A percentile compares a stretch with the other conserved stretches of the same genome.
Conservation (phyloP, 805 yeast species). For the Debaryomyces prosopidis region DNA sequence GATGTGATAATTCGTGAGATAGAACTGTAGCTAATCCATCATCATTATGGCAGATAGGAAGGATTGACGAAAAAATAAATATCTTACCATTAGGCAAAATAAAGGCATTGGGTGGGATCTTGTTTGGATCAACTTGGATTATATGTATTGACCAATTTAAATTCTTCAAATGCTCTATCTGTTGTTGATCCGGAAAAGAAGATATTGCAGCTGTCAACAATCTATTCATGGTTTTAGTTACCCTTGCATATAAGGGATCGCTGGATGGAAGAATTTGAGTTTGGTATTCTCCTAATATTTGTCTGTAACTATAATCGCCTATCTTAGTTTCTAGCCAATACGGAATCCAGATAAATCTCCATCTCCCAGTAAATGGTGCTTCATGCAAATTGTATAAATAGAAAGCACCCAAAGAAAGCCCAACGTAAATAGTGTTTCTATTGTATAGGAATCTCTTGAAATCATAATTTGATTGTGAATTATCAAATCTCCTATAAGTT, state of each 20-base stretch:
- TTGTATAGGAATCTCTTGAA: conserved; percentile 18
- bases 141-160: conserved; percentile 81
- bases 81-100: conserved; percentile 96
- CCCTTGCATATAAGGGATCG: conserved; percentile 60
- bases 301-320: conserved; percentile 65
- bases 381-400: conserved; percentile 54
- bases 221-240: conserved; percentile 61
- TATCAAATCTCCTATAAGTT: conserved; percentile 38
- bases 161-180: conserved; percentile 36
- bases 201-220: conserved; percentile 60
- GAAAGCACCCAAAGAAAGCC: conserved; percentile 21
- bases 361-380: conserved; percentile 80
- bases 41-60: conserved; percentile 76
- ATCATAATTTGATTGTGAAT: conserved; percentile 9
- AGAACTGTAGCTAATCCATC: conserved; percentile 95
- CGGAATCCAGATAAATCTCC: conserved; percentile 71
- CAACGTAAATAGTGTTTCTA: conserved; percentile 34
- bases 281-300: conserved; percentile 56
- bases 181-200: conserved; percentile 28
- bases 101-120: conserved; percentile 91
- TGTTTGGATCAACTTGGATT: conserved; percentile 56
- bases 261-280: conserved; percentile 55
- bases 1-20: conserved; percentile 93
- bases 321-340: conserved; percentile 59
- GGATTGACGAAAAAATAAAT: conserved; percentile 77